Evolutionary conservation across 768 basidiomycete species (phyloP).

Genomic region (Phaeotremella skinneri): DNA sequence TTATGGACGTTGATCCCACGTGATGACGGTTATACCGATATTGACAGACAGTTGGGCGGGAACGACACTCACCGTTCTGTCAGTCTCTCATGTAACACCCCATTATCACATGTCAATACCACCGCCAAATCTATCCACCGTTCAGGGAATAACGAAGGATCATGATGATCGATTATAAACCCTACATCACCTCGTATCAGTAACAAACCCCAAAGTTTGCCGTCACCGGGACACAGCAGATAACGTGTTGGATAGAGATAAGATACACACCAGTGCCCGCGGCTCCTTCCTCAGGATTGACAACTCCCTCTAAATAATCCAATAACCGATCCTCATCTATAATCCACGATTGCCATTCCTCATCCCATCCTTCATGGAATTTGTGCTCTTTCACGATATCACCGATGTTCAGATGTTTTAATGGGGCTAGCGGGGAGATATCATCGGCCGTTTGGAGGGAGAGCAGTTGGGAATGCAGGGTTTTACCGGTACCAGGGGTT

Average conservation of each 20-base stretch:
- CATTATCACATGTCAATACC: constrained; percentile 84
- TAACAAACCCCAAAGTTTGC: neutral
- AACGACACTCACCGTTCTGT: constrained; percentile 80
- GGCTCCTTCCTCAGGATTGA: constrained; percentile 32
- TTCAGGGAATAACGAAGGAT: constrained; percentile 70
- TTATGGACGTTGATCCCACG: too few relatives aligned
- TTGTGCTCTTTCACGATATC: constrained; percentile 80
- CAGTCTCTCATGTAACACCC: constrained; percentile 79
- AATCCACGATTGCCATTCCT: constrained; percentile 91
- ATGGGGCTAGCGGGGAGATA: constrained; percentile 52
- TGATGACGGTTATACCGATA: too few relatives aligned
- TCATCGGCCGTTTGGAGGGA: constrained; percentile 63
- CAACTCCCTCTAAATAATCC: constrained; percentile 32
- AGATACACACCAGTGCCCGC: constrained; percentile 30
- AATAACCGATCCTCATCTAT: constrained; percentile 94
- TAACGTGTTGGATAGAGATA: neutral
- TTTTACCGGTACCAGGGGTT: constrained; percentile 75
- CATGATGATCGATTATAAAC: constrained; percentile 52
- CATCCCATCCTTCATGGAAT: constrained; percentile 79
- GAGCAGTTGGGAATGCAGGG: constrained; percentile 85
- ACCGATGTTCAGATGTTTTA: constrained; percentile 83
- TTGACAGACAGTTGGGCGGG: too few relatives aligned
- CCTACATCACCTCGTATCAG: constrained; percentile 22
- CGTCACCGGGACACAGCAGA: neutral
- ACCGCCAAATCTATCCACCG: constrained; percentile 95